A percentile compares a stretch with the other conserved stretches of the same genome.
Conservation (phyloP, 1,284 basidiomycete species). For the Sporisorium scitamineum region DNA sequence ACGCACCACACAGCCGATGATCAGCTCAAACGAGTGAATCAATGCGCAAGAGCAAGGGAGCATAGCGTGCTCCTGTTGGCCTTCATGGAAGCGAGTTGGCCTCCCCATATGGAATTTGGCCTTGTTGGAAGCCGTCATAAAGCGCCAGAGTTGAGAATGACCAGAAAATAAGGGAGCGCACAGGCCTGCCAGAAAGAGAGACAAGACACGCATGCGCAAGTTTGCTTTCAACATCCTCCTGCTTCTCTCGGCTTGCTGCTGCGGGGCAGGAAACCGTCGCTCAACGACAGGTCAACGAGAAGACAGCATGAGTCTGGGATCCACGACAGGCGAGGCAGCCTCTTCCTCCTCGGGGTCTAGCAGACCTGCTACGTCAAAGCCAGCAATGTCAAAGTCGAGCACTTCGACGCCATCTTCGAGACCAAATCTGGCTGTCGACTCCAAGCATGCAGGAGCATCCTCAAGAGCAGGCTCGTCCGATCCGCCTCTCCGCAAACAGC, state of each 20-base stretch:
- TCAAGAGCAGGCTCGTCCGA: slow-evolving; percentile 5
- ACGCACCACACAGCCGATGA: background rate
- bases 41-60: slow-evolving; percentile 8
- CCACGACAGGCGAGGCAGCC: background rate
- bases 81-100: background rate
- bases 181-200: background rate
- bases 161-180: background rate
- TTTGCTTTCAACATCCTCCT: background rate
- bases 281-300: background rate
- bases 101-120: slow-evolving; percentile 1
- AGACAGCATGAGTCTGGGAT: background rate
- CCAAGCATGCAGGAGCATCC: slow-evolving; percentile 3
- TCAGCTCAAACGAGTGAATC: background rate
- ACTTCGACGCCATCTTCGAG: background rate
- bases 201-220: background rate
- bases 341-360: background rate
- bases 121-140: slow-evolving; percentile 1
- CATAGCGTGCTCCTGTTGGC: slow-evolving; percentile 16
- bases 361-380: background rate
- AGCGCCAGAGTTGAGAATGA: background rate
- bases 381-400: background rate
- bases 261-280: background rate
- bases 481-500: slow-evolving; percentile 5
- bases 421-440: background rate
- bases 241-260: background rate